Evolutionary conservation across 129 eudicot species (phyloP).

Genomic region (Kitagawia praeruptora): DNA sequence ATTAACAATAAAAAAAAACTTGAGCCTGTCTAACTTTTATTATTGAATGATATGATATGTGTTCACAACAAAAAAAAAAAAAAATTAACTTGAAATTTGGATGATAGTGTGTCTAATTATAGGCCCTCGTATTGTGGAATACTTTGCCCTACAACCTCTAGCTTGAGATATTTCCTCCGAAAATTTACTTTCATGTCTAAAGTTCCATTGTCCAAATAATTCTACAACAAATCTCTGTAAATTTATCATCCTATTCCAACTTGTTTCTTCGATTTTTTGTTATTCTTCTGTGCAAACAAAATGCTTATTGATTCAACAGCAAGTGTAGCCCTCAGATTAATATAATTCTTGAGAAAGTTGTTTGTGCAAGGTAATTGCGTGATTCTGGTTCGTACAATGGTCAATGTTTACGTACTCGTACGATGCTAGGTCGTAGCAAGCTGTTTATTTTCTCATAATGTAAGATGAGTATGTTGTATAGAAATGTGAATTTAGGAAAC

Average conservation of each 20-base stretch:
- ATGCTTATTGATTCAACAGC: neutral
- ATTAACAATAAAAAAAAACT: too few species aligned
- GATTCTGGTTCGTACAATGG: neutral
- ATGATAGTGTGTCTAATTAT: constrained; percentile 2
- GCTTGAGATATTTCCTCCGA: constrained; percentile 27
- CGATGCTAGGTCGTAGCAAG: neutral
- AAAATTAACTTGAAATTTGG: neutral
- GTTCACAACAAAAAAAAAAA: neutral
- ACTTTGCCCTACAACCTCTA: constrained; percentile 12
- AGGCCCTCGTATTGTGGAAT: constrained; percentile 21
- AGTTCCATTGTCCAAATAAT: constrained; percentile 6
- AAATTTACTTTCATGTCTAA: constrained; percentile 8
- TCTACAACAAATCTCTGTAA: neutral
- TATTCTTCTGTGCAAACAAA: neutral
- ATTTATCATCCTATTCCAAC: neutral
- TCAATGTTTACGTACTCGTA: neutral
- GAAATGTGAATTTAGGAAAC: neutral
- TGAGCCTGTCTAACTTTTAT: neutral
- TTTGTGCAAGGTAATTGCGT: neutral
- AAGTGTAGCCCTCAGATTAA: neutral
- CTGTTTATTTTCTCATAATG: neutral
- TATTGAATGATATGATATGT: neutral
- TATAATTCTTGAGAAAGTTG: neutral
- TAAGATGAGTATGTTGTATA: neutral
- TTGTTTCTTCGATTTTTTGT: neutral